phyloP scores from a whole-genome alignment of 176 grass and related monocot genomes.

The Phoenix dactylifera region DNA sequence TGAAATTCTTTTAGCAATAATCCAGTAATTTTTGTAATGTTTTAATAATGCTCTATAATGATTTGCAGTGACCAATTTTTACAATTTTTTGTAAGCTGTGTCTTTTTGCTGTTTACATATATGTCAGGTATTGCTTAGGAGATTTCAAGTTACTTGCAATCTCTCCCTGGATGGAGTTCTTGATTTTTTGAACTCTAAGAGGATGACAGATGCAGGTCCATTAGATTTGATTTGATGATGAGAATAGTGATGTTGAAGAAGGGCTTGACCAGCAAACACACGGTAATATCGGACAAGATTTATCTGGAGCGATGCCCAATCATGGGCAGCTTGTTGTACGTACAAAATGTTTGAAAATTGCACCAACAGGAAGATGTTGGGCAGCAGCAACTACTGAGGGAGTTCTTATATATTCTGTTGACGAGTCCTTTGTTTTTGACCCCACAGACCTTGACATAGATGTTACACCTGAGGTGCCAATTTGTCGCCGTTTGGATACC shows the following conservation, averaged over 20 bases:
- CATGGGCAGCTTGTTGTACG: slow-evolving; percentile 62
- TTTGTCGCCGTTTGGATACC: neutral
- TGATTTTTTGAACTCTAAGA: slow-evolving; percentile 97
- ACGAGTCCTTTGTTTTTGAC: slow-evolving; percentile 88
- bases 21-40: too few relatives aligned
- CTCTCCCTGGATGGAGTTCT: slow-evolving; percentile 92
- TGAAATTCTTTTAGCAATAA: too few relatives aligned
- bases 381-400: slow-evolving; percentile 92
- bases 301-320: slow-evolving; percentile 74
- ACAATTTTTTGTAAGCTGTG: too few relatives aligned
- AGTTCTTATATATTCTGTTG: slow-evolving; percentile 79
- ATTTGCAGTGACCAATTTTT: too few relatives aligned
- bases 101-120: too few relatives aligned
- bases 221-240: slow-evolving; percentile 92
- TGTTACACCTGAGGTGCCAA: slow-evolving; percentile 81
- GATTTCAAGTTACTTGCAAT: slow-evolving; percentile 95
- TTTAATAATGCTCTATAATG: too few relatives aligned
- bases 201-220: slow-evolving; percentile 84
- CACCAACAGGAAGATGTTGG: slow-evolving; percentile 92
- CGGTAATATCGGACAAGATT: slow-evolving; percentile 20
- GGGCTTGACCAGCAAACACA: slow-evolving; percentile 67
- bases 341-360: slow-evolving; percentile 80
- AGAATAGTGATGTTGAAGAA: slow-evolving; percentile 73
- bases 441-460: slow-evolving; percentile 93
- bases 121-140: slow-evolving; percentile 68